These are phyloP conservation scores for Atkinsonella hypoxylon DNA, from an alignment of 2,329 filamentous ascomycete species.

Conservation along the genomic window DNA sequence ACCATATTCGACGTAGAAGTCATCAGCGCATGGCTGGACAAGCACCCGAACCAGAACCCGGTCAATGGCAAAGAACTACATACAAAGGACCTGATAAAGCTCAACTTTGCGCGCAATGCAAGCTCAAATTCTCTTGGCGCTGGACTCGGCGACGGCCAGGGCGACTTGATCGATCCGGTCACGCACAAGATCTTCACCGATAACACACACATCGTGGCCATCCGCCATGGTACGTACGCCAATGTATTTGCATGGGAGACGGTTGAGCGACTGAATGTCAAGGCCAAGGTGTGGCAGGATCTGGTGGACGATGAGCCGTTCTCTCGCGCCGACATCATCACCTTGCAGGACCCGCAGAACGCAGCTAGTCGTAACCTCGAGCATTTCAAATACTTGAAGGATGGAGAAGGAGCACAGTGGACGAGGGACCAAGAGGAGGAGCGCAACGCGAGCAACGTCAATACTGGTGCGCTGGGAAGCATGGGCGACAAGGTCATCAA, in stretches of 20 bases:
- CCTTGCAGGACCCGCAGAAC: constrained; percentile 90
- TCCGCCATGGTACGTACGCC: constrained; percentile 67
- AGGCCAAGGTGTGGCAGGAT: constrained; percentile 91
- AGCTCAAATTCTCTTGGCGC: constrained; percentile 43
- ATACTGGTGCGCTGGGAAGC: constrained; percentile 67
- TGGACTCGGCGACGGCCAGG: constrained; percentile 40
- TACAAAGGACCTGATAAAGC: constrained; percentile 73
- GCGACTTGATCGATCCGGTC: constrained; percentile 88
- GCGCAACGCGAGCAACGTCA: constrained; percentile 57
- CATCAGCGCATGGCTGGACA: constrained; percentile 87
- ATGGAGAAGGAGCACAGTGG: constrained; percentile 58
- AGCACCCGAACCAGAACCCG: constrained; percentile 77
- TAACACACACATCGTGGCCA: constrained; percentile 90
- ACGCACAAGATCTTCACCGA: constrained; percentile 97
- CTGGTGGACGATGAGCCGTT: constrained; percentile 81
- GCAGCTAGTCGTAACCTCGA: constrained; percentile 70
- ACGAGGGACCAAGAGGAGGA: constrained; percentile 61
- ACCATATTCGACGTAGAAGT: constrained; percentile 93
- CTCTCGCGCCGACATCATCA: constrained; percentile 83
- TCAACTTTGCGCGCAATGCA: constrained; percentile 87
- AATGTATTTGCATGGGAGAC: constrained; percentile 98
- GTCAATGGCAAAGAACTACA: constrained; percentile 71
- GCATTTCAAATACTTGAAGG: constrained; percentile 78
- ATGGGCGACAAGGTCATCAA: constrained; percentile 72
- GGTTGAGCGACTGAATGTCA: constrained; percentile 88